Base-by-base conservation (phyloP, 2,329 filamentous ascomycete species). In the Penicillium frequentans region DNA sequence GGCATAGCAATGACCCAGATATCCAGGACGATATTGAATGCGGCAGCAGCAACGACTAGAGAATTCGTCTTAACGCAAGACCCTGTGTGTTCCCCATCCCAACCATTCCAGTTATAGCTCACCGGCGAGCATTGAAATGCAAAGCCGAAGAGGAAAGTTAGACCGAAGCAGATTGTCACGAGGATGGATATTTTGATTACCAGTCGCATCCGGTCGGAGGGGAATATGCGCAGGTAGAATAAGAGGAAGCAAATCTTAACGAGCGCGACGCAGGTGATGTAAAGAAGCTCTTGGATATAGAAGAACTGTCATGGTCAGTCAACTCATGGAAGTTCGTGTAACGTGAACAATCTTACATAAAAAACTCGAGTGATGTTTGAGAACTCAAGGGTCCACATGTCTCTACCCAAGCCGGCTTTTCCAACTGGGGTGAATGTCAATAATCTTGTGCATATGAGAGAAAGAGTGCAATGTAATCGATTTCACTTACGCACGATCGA, bases 221-320 rank as follows among this genome's bases (percentile, higher is more conserved):
- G 59, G 24, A 61, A 61, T 21, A 61, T 61, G 19, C 57, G 56
- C 1, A 54, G 49, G 49, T 61, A 61, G 57, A 61, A 61, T 11
- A 55, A 42, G 13, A 55, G 53, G 42, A 55, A 55, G 29, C 47
- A 39, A 27, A 55, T 51, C n/a, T 55, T 55, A 14, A 43, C 33
- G 16, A 55, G 42, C 14, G 47, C 14, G 42, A 55, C 26, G 47
- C 53, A 55, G n/a, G 48, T 51, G 42, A 50, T 35, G 24, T 55
- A 55, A 33, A 55, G 47, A n/a, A 55, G 26, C 23, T 55, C 53
- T 47, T 55, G 53, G 11, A 55, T 55, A 19, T 55, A 55, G 31
- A 55, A 55, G 21, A 51, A 29, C 53, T 55, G 19, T 46, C 23
- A 27, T 14, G n/a, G 24, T 39, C 1, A 23, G 23, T 48, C 31